Percentiles rank a stretch among this genome's conserved stretches.
Conservation (phyloP, 495 filamentous ascomycete genomes). For the Hyaloscypha variabilis region DNA sequence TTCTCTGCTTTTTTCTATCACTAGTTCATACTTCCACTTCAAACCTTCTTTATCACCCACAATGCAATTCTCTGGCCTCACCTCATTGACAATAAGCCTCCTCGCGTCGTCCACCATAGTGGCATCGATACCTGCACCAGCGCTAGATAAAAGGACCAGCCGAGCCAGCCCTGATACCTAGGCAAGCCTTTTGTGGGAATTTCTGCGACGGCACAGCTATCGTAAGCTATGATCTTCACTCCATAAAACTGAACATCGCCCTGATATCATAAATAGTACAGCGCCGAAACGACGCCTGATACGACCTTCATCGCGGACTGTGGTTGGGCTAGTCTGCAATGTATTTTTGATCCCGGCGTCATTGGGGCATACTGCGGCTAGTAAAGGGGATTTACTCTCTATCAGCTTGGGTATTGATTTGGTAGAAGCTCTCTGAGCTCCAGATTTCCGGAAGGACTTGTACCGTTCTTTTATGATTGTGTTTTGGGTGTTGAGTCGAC, state of each 20-base stretch:
- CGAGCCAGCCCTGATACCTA: background rate
- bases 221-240: background rate
- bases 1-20: slow-evolving; percentile 1
- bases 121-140: background rate
- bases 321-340: slow-evolving; percentile 3
- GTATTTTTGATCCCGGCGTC: background rate
- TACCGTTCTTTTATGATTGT: no score
- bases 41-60: background rate
- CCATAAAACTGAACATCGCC: background rate
- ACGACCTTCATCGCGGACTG: background rate
- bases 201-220: background rate
- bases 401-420: no score
- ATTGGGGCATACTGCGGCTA: background rate
- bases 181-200: background rate
- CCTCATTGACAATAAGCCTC: slow-evolving; percentile 1
- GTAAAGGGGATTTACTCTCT: no score
- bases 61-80: background rate
- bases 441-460: no score
- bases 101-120: slow-evolving; percentile 1
- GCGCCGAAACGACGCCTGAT: no score
- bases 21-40: background rate
- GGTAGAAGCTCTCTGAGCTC: no score
- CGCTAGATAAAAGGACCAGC: no score
- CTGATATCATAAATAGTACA: slow-evolving; percentile 8
- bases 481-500: no score